phyloP scores from a whole-genome alignment of 352 stramenopile genomes.

The Thraustotheca clavata region DNA sequence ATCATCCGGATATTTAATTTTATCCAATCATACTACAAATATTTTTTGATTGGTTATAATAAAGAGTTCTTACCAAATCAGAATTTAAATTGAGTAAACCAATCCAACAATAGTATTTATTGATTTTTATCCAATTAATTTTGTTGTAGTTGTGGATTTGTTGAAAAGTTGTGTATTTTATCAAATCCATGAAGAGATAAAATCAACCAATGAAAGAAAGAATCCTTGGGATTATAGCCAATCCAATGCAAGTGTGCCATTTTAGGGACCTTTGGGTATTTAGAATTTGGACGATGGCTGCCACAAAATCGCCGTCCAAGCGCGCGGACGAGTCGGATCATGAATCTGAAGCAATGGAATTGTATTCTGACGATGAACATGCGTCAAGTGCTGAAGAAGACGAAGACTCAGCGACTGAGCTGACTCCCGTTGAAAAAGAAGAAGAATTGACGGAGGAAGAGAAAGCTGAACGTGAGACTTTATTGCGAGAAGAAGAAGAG shows the following conservation, averaged over 20 bases:
- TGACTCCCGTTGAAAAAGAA: no score
- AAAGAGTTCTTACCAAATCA: no score
- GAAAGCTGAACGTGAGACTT: constrained; percentile 28
- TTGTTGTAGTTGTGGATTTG: constrained; percentile 1
- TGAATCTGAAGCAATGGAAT: constrained; percentile 13
- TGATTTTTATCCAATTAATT: not conserved
- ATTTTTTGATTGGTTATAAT: no score
- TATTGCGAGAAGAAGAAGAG: constrained; percentile 56
- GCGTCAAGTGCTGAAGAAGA: constrained; percentile 7
- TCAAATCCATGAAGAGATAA: not conserved
- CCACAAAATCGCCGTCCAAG: not conserved
- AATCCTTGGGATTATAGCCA: constrained; percentile 21
- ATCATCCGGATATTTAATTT: not conserved
- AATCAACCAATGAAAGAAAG: no score
- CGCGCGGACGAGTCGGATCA: not conserved
- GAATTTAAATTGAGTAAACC: no score
- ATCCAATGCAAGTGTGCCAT: not conserved
- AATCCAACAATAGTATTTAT: no score
- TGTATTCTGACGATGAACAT: constrained; percentile 18
- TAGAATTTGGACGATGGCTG: constrained; percentile 17
- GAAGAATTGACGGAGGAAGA: constrained; percentile 42
- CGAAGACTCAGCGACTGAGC: constrained; percentile 19
- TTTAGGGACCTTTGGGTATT: constrained; percentile 1
- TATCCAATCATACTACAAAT: not conserved
- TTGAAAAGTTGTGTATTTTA: not conserved